Evolutionary conservation across 2,329 filamentous ascomycete species (phyloP), one percentile per base, ranked within the genome.

Genomic region (Lachnellula subtilissima): DNA sequence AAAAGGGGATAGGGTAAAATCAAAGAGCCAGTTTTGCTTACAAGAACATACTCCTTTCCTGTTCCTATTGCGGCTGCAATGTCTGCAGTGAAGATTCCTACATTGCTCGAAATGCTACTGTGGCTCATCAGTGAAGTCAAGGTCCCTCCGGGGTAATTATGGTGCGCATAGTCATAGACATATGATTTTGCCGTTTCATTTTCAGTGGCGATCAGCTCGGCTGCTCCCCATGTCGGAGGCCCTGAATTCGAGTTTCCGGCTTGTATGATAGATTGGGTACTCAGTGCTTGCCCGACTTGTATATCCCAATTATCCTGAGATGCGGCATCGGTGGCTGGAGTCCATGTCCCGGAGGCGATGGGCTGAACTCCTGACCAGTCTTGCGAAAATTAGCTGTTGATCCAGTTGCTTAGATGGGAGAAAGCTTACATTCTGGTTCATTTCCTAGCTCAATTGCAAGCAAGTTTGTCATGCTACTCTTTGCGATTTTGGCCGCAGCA

Each of bases 401-500:
- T 15, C 28, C 8, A 32, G 8, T 8, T 32, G 8, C 11, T 19
- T n/a, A 36, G 14, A 45, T 9, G 14, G 9, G 8, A 22, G 5
- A 60, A 25, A 63, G 57, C 75, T 60, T 62, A 80, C 78, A 81
- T 58, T 82, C 77, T 3, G 81, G 80, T 54, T 83, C 80, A 61
- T 83, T 83, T 1, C 80, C 80, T 1, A 83, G 70, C 62, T 84
- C 80, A 36, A 83, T 78, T 2, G 80, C 77, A 17, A 76, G 69
- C 11, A 83, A 64, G 57, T 81, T 83, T 4, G 58, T 60, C 61
- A 82, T 77, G n/a, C 70, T 64, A 1, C 61, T 61, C 9, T 75
- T 71, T 0, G 75, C 79, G 0, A 73, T 63, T 45, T 72, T 73
- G 2, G 80, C 79, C 0, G 80, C 81, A 0, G 73, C 71, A 36